Evolutionary conservation across 495 filamentous ascomycete species (phyloP).

Genomic region (Neurospora sp.): DNA sequence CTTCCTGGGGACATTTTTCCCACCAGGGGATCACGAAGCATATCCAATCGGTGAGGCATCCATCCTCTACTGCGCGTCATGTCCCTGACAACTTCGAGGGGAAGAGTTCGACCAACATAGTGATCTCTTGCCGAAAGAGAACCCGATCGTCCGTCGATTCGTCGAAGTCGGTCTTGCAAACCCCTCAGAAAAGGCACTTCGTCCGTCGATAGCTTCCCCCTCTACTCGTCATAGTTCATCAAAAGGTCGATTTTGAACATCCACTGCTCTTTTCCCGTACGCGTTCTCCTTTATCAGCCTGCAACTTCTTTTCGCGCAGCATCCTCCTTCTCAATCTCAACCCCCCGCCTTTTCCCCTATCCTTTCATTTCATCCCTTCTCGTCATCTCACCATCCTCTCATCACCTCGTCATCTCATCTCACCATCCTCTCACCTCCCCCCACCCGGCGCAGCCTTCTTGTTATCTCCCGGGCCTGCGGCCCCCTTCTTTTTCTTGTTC

Average conservation of each 20-base stretch:
- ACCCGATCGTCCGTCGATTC: background rate
- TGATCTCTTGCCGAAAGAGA: background rate
- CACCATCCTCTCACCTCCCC: background rate
- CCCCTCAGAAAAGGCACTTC: background rate
- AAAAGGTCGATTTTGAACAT: background rate
- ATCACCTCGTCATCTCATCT: background rate
- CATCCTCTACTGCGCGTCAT: background rate
- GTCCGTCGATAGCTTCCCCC: background rate
- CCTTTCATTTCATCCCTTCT: background rate
- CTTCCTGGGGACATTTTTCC: background rate
- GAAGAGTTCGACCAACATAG: background rate
- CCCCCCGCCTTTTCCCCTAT: background rate
- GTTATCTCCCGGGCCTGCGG: slow-evolving; percentile 17
- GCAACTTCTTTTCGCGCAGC: background rate
- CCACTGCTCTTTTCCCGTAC: background rate
- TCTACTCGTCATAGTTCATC: background rate
- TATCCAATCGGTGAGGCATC: background rate
- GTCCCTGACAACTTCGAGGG: background rate
- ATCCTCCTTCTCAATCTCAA: no score
- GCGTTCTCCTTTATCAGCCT: background rate
- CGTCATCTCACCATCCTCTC: background rate
- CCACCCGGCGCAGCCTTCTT: background rate
- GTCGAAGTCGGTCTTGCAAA: background rate
- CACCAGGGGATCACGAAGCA: background rate
- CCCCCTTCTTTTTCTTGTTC: slow-evolving; percentile 29